Percentiles rank a stretch among this genome's conserved stretches.
These are phyloP conservation scores for Cytospora piceae DNA, from an alignment of 2,329 filamentous ascomycete species.

Conservation along the genomic window DNA sequence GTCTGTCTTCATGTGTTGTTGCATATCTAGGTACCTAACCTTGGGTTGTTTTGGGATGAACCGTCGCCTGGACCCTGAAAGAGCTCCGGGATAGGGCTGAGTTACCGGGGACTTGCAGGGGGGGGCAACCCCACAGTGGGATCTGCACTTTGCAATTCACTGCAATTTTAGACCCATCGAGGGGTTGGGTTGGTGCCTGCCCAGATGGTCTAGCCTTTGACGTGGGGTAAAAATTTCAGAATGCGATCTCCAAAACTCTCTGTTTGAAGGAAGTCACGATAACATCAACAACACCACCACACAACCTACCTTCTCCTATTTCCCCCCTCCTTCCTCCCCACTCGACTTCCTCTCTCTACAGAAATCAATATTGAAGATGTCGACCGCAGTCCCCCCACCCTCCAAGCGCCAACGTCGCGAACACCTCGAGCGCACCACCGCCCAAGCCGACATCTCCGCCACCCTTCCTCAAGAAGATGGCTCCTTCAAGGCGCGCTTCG, in stretches of 20 bases:
- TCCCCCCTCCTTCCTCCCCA: too few species aligned
- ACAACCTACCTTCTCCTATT: neutral
- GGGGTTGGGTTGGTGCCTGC: neutral
- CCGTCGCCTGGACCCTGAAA: too few species aligned
- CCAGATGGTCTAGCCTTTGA: neutral
- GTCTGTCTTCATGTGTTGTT: neutral
- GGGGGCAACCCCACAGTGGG: too few species aligned
- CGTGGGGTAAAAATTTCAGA: constrained; percentile 2
- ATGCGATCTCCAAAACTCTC: constrained; percentile 5
- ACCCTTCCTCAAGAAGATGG: constrained; percentile 71
- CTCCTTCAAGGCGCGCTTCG: constrained; percentile 83
- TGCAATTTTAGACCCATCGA: neutral
- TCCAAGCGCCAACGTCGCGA: constrained; percentile 81
- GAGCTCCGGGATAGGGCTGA: too few species aligned
- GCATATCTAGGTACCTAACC: too few species aligned
- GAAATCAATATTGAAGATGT: constrained; percentile 34
- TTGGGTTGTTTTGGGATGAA: too few species aligned
- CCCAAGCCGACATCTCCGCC: constrained; percentile 75
- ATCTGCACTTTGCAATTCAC: neutral
- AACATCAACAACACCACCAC: neutral
- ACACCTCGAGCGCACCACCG: constrained; percentile 68
- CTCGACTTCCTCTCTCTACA: neutral
- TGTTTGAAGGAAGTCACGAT: neutral
- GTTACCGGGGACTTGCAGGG: too few species aligned
- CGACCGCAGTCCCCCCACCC: constrained; percentile 42